Evolutionary conservation across 352 stramenopile genomes (phyloP).

Genomic region (Phytophthora kernoviae): DNA sequence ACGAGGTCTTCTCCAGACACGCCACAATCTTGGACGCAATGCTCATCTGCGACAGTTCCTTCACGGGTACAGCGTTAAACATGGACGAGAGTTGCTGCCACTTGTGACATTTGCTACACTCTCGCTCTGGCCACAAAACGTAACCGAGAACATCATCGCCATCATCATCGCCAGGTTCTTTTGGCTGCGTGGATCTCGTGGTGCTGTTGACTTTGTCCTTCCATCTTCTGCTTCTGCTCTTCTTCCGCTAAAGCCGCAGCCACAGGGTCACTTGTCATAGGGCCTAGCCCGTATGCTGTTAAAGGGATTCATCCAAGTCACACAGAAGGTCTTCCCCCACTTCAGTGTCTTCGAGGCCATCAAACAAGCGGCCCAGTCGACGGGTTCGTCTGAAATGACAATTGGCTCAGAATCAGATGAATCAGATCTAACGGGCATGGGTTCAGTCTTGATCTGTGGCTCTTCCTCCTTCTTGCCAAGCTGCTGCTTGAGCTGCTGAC

Average conservation of each 20-base stretch:
- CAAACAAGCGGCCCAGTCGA: constrained; percentile 65
- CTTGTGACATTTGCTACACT: constrained; percentile 76
- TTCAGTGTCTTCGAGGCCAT: constrained; percentile 65
- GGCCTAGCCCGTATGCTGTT: constrained; percentile 37
- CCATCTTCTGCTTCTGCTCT: constrained; percentile 32
- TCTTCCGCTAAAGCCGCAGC: constrained; percentile 27
- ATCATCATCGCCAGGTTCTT: constrained; percentile 92
- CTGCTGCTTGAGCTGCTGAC: constrained; percentile 63
- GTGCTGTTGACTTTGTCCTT: constrained; percentile 43
- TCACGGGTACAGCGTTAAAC: constrained; percentile 75
- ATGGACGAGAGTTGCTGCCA: constrained; percentile 80
- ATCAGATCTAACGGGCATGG: constrained; percentile 33
- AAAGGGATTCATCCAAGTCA: constrained; percentile 76
- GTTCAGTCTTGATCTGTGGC: constrained; percentile 73
- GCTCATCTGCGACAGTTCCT: constrained; percentile 86
- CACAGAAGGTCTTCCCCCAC: constrained; percentile 66
- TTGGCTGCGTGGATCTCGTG: constrained; percentile 85
- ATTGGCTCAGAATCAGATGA: constrained; percentile 21
- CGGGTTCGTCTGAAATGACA: constrained; percentile 33
- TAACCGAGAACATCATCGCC: constrained; percentile 88
- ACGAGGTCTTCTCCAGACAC: constrained; percentile 89
- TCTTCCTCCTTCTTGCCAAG: constrained; percentile 29
- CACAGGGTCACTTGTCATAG: constrained; percentile 33
- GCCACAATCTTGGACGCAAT: constrained; percentile 85
- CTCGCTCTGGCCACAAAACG: constrained; percentile 79